Conservation (phyloP, 331 rosid species). For the Dryas integrifolia region DNA sequence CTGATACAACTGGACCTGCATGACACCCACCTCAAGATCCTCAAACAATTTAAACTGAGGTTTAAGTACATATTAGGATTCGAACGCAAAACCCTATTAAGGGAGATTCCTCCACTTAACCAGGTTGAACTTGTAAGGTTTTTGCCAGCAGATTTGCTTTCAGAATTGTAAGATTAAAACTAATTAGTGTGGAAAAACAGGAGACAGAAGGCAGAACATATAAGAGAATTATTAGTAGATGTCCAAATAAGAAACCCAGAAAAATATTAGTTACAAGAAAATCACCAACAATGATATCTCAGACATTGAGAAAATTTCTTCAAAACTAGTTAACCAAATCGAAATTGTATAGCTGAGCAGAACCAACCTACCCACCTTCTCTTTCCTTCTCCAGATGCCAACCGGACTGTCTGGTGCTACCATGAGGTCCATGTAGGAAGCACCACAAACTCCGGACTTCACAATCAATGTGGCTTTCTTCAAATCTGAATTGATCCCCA, state of each 20-base stretch:
- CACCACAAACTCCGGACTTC: too few relatives aligned
- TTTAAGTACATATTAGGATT: too few relatives aligned
- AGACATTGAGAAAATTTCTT: background rate
- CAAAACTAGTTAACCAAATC: background rate
- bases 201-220: background rate
- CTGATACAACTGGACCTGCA: background rate
- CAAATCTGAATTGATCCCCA: slow-evolving; percentile 4
- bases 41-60: too few relatives aligned
- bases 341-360: background rate
- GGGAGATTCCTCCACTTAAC: too few relatives aligned
- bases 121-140: too few relatives aligned
- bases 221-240: background rate
- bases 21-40: background rate
- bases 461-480: background rate
- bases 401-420: background rate
- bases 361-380: background rate
- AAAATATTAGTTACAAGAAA: background rate
- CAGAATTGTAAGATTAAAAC: too few relatives aligned
- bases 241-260: background rate
- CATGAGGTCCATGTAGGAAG: background rate
- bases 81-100: too few relatives aligned
- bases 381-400: background rate
- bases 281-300: background rate
- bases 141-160: too few relatives aligned
- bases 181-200: too few relatives aligned